phyloP scores from a whole-genome alignment of 1,284 basidiomycete genomes.

The Tilletia walkeri region DNA sequence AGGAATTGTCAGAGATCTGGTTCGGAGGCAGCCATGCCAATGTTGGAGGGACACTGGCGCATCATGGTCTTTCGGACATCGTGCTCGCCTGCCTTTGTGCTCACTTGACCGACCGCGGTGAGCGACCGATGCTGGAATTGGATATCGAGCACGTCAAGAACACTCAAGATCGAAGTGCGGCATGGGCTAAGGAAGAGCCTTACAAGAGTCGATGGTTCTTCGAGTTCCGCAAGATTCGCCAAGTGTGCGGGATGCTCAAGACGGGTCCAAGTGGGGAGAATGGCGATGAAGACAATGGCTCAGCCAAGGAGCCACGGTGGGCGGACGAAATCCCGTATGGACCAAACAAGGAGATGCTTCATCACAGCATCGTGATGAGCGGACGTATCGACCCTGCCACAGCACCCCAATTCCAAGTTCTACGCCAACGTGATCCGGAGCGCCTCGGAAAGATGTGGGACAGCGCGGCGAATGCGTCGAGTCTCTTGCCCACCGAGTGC shows the following conservation, averaged over 20 bases:
- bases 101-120: constrained; percentile 5
- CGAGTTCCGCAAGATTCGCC: not conserved
- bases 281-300: not conserved
- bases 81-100: constrained; percentile 9
- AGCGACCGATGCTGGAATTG: not conserved
- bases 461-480: not conserved
- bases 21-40: constrained; percentile 8
- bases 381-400: not conserved
- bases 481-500: constrained; percentile 13
- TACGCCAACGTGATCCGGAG: constrained; percentile 6
- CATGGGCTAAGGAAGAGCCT: constrained; percentile 12
- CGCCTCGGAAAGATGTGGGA: constrained; percentile 6
- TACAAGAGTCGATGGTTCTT: constrained; percentile 9
- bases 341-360: constrained; percentile 6
- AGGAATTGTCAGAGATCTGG: not conserved
- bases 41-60: not conserved
- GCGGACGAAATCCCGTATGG: not conserved
- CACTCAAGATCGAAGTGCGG: not conserved
- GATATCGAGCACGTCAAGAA: constrained; percentile 11
- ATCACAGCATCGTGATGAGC: constrained; percentile 15
- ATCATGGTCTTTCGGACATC: constrained; percentile 11
- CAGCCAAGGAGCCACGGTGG: not conserved
- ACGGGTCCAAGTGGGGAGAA: constrained; percentile 18
- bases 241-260: not conserved
- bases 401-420: constrained; percentile 5